Evolutionary conservation across 257 asterid genomes (phyloP), one percentile per base, ranked within the genome.

Genomic region (Plantago elongata): DNA sequence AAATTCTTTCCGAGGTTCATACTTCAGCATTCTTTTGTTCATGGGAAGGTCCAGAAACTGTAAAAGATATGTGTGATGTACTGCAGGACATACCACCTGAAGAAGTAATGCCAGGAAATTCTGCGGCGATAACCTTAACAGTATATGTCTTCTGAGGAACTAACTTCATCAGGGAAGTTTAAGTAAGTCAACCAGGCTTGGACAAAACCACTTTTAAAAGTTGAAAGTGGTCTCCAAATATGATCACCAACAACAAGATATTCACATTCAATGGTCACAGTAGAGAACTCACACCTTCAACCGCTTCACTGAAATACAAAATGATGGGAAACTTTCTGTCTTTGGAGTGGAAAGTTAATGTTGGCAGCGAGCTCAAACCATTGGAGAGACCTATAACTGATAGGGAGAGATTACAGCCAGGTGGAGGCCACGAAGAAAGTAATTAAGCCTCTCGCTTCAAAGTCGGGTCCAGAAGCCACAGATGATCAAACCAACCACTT

Each of bases 401-500:
- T 68, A 82, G 59, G 64, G 52, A 65, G 63, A 85, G 47, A 57
- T 66, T 52, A 61, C 88, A 85, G 63, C 81, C 86, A 68, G 79
- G 71, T 46, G 85, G 84, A 62, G 97, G 97, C 95, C 97, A 87
- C 16, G 95, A 87, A 70, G 90, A 84, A 74, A 93, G 80, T 66
- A 76, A 60, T 10, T 77, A 63, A 54, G 84, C 86, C 44, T 79
- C 88, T 51, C 7, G 73, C 70, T 83, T 76, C 69, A 84, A 60
- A 13, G 97, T 85, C 72, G 79, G 92, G 66, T 81, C 88, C 78
- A 93, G 69, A 79, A 93, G 97, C 99, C 99, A 93, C 58, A 82
- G 76, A 81, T 89, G 89, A 77, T 87, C 89, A 81, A 93, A 89
- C 99, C 99, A 93, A 72, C 97, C 96, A 79, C 99, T 89, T 78